These are phyloP conservation scores for Rhizopogon vinicolor DNA, from an alignment of 768 basidiomycete genomes.

Conservation along the genomic window DNA sequence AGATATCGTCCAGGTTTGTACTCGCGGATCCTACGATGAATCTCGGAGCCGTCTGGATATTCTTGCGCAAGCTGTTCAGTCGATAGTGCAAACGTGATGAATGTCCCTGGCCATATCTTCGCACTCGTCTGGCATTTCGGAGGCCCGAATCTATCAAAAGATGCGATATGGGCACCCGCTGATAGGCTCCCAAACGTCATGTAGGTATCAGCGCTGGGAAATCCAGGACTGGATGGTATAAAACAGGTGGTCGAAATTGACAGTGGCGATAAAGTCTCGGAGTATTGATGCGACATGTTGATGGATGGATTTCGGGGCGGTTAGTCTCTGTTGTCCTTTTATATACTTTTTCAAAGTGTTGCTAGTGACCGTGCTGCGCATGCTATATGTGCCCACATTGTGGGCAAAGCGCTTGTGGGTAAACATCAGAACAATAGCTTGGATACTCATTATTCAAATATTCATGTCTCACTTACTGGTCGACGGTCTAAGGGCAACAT, in stretches of 20 bases:
- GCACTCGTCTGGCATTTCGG: neutral
- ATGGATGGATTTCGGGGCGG: neutral
- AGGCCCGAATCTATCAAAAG: neutral
- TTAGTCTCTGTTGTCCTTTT: neutral
- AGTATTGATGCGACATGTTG: neutral
- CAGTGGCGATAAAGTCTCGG: neutral
- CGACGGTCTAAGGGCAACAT: neutral
- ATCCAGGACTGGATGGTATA: neutral
- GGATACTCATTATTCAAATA: too few species aligned
- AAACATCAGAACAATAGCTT: neutral
- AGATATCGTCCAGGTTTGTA: conserved; percentile 13
- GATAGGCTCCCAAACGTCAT: neutral
- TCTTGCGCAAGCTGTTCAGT: conserved; percentile 5
- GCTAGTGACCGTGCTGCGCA: neutral
- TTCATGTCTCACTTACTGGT: neutral
- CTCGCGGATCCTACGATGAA: neutral
- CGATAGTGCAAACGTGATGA: conserved; percentile 13
- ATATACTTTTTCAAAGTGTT: neutral
- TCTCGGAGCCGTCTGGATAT: conserved; percentile 2
- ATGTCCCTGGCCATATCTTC: conserved; percentile 9
- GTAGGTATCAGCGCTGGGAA: neutral
- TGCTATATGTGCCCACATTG: neutral
- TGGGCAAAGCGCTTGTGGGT: neutral
- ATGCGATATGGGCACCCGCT: neutral
- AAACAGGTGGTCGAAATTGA: neutral